Conservation (phyloP, 2,329 filamentous ascomycete genomes). For the Colletotrichum costaricense region DNA sequence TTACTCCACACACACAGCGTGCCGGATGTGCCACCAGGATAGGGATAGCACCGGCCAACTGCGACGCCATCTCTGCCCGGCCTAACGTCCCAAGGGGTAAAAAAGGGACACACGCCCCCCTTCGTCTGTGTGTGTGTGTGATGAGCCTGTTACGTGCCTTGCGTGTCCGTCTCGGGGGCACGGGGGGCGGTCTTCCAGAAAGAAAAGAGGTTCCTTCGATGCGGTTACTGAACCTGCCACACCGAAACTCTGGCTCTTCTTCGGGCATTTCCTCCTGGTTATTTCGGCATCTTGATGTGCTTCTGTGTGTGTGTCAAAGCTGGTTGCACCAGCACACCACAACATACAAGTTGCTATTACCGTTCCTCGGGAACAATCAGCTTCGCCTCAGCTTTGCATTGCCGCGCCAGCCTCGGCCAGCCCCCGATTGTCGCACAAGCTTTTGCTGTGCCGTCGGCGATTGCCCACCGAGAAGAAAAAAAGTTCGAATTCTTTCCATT, state of each 20-base stretch:
- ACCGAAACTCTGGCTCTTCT: slow-evolving; percentile 20
- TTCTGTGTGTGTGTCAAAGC: background rate
- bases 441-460: slow-evolving; percentile 15
- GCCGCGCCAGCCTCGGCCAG: slow-evolving; percentile 27
- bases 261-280: slow-evolving; percentile 20
- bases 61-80: slow-evolving; percentile 15
- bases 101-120: background rate
- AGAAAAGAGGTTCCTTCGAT: slow-evolving; percentile 5
- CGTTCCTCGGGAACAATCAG: background rate
- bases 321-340: background rate
- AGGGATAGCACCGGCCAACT: slow-evolving; percentile 32
- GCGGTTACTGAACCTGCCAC: slow-evolving; percentile 19
- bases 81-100: slow-evolving; percentile 24
- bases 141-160: background rate
- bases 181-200: slow-evolving; percentile 21
- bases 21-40: slow-evolving; percentile 35
- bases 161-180: background rate
- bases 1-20: slow-evolving; percentile 9
- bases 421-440: slow-evolving; percentile 13
- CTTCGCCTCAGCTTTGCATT: slow-evolving; percentile 26
- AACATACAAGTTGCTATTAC: background rate
- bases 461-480: background rate
- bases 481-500: background rate
- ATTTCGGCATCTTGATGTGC: slow-evolving; percentile 4
- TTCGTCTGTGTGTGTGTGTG: background rate